Evolutionary conservation across 2,329 filamentous ascomycete species (phyloP).

Genomic region (Claviceps spartinae): DNA sequence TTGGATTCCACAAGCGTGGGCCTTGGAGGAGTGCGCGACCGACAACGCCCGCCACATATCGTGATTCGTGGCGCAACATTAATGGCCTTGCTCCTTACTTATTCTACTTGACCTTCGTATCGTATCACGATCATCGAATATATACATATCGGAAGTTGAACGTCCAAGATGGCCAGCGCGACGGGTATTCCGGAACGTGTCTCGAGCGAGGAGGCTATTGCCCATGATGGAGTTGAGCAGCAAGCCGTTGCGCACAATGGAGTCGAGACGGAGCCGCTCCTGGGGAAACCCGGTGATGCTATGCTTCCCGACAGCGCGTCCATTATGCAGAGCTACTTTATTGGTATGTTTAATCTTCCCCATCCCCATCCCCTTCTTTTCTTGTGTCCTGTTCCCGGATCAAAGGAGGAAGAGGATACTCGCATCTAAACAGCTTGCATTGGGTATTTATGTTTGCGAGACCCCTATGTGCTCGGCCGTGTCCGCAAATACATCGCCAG

Average conservation of each 20-base stretch:
- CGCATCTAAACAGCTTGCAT: not conserved
- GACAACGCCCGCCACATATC: not conserved
- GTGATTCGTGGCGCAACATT: not conserved
- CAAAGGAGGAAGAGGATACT: not conserved
- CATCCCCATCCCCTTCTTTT: not conserved
- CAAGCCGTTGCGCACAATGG: conserved; percentile 8
- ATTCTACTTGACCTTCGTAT: too few species aligned
- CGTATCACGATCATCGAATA: not conserved
- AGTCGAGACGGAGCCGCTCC: conserved; percentile 29
- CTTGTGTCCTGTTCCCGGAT: not conserved
- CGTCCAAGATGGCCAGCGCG: conserved; percentile 47
- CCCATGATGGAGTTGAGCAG: not conserved
- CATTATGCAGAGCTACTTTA: conserved; percentile 57
- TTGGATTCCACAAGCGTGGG: not conserved
- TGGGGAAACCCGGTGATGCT: conserved; percentile 53
- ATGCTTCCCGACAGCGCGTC: conserved; percentile 51
- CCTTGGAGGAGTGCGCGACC: not conserved
- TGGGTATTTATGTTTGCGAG: not conserved
- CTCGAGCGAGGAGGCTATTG: conserved; percentile 11
- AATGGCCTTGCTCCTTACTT: too few species aligned
- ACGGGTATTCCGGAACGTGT: conserved; percentile 48
- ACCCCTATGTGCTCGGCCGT: too few species aligned
- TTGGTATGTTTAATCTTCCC: conserved; percentile 38
- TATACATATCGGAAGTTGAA: not conserved
- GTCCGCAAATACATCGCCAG: too few species aligned